These are phyloP conservation scores for Nymphaea thermarum DNA, from an alignment of 164 flowering plant species.

Conservation along the genomic window DNA sequence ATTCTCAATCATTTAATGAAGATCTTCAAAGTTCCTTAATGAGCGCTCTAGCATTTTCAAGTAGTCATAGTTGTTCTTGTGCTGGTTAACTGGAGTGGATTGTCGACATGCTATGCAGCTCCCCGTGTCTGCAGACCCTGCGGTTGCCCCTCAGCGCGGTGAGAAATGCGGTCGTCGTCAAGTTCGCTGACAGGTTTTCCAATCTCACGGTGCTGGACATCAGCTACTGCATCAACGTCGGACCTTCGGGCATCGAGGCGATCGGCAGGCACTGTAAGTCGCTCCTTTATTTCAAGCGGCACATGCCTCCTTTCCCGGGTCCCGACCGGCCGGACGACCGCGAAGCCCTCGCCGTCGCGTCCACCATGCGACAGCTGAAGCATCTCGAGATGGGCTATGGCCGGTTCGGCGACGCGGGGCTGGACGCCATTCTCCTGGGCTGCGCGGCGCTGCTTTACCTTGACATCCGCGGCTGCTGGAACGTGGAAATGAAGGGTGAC, in stretches of 20 bases:
- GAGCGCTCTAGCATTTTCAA: too few species aligned
- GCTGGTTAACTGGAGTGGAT: too few species aligned
- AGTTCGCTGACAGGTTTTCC: conserved; percentile 10
- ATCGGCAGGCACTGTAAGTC: conserved; percentile 21
- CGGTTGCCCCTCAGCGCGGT: conserved; percentile 21
- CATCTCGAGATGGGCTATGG: conserved; percentile 22
- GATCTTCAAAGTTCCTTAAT: too few species aligned
- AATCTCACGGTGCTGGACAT: conserved; percentile 18
- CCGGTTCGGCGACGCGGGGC: conserved; percentile 15
- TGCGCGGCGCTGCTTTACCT: conserved; percentile 18
- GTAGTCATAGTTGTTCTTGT: too few species aligned
- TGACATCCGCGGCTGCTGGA: conserved; percentile 22
- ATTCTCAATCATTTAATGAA: too few species aligned
- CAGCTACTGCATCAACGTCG: conserved; percentile 20
- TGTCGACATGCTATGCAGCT: conserved; percentile 5
- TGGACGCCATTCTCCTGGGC: conserved; percentile 17
- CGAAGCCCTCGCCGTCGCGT: conserved; percentile 22
- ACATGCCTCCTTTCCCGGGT: conserved; percentile 16
- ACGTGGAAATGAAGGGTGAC: conserved; percentile 15
- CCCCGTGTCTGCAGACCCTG: conserved; percentile 14
- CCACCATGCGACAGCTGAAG: conserved; percentile 17
- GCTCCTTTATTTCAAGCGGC: conserved; percentile 15
- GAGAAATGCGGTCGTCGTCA: conserved; percentile 15
- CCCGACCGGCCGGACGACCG: conserved; percentile 8
- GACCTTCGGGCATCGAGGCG: conserved; percentile 14